phyloP scores from a whole-genome alignment of 805 yeast species.

The Jamesozyma rosinii region DNA sequence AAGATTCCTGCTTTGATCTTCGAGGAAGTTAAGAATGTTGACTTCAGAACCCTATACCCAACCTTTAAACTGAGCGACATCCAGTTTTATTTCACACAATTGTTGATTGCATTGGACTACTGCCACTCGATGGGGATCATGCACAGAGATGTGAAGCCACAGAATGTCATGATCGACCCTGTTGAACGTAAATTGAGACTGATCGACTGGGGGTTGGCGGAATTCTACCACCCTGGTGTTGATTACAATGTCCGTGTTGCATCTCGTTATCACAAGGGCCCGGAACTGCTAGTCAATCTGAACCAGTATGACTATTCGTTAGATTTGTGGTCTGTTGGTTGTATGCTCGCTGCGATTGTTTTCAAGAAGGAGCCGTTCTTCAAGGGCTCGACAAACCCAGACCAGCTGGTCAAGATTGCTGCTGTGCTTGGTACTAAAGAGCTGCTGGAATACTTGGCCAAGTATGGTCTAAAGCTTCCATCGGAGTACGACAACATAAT shows the following conservation, averaged over 20 bases:
- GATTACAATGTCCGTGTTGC: slow-evolving; percentile 91
- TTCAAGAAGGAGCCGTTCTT: slow-evolving; percentile 87
- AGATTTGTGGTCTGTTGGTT: slow-evolving; percentile 87
- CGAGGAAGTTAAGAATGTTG: slow-evolving; percentile 76
- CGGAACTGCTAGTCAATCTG: slow-evolving; percentile 75
- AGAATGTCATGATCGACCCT: slow-evolving; percentile 89
- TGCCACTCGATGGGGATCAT: slow-evolving; percentile 91
- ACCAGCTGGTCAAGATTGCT: slow-evolving; percentile 84
- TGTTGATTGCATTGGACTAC: slow-evolving; percentile 74
- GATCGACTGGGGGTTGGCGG: slow-evolving; percentile 94
- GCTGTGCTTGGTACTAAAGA: slow-evolving; percentile 80
- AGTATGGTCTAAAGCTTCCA: slow-evolving; percentile 61
- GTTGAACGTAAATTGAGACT: slow-evolving; percentile 49
- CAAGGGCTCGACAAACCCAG: slow-evolving; percentile 85
- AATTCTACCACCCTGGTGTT: slow-evolving; percentile 81
- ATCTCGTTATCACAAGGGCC: slow-evolving; percentile 85
- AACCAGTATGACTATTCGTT: slow-evolving; percentile 81
- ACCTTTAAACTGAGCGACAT: slow-evolving; percentile 67
- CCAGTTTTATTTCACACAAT: slow-evolving; percentile 72
- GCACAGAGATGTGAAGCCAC: slow-evolving; percentile 92
- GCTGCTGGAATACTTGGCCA: slow-evolving; percentile 52
- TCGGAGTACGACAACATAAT: slow-evolving; percentile 69
- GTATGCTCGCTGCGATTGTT: slow-evolving; percentile 82
- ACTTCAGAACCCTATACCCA: slow-evolving; percentile 80
- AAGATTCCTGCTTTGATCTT: slow-evolving; percentile 85